Evolutionary conservation across 2,329 filamentous ascomycete genomes (phyloP), one percentile per base, ranked within the genome.

Genomic region (Chaetomiaceae sp.): DNA sequence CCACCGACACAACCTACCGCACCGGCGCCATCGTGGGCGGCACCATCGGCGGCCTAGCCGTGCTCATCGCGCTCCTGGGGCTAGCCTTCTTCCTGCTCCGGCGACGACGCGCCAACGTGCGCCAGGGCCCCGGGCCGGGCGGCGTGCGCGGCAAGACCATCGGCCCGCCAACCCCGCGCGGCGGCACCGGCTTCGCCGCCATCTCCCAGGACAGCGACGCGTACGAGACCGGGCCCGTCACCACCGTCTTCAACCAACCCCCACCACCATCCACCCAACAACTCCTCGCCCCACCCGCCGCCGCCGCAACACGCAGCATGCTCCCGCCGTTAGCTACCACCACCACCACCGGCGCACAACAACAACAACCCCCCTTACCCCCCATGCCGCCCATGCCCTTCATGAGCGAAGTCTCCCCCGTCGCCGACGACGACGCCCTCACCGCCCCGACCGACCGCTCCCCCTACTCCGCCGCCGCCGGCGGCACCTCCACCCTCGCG

Each of bases 1-100:
- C 48, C 22, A 50, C 55, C 14, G 36, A 54, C 11, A 37, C 54
- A 48, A 15, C 56, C 22, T 47, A 65, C 33, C 64, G 63, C n/a
- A 70, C 68, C 0, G 74, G 72, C 2, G 72, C 72, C 32, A 76
- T 80, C 27, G 68, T 79, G 3, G 77, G 77, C 20, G 76, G 74
- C 11, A 69, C 68, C 14, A 66, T 81, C 33, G 70, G 73, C n/a
- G 74, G 73, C 14, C 63, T 76, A 0, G 74, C 71, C 5, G 66
- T 67, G 3, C 50, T 78, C 2, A 61, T 69, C 8, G 65, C 68
- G 6, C 50, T 78, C 6, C 50, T 68, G 6, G 67, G 67, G 0
- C 51, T 76, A 0, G 60, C 58, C 17, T 56, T 74, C 41, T 75
- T 68, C 54, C 61, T 73, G 41, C 61, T 69, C 58, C 68, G 70